Evolutionary conservation across 1,284 basidiomycete species (phyloP).

Genomic region (Cystobasidium slooffiae): DNA sequence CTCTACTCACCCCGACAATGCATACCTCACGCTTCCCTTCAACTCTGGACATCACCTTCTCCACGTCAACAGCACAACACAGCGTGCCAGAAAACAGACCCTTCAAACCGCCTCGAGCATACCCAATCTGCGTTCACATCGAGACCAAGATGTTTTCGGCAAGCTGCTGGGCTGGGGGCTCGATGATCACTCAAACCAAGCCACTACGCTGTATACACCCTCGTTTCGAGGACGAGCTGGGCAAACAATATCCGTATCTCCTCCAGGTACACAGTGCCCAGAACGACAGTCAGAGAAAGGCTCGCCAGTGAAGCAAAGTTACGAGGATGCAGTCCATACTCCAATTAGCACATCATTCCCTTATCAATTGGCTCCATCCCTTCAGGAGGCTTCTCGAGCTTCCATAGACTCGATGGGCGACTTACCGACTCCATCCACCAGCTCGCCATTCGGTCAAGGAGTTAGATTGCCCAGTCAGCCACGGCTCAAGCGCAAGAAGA

Average conservation of each 20-base stretch:
- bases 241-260: too few species aligned
- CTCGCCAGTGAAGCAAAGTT: background rate
- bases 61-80: background rate
- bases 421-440: background rate
- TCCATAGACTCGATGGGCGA: background rate
- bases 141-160: conserved; percentile 51
- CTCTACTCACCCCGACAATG: background rate
- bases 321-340: background rate
- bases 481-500: conserved; percentile 33
- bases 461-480: conserved; percentile 31
- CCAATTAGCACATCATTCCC: background rate
- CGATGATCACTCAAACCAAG: background rate
- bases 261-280: too few species aligned
- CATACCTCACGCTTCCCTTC: background rate
- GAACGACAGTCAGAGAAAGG: too few species aligned
- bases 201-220: background rate
- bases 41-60: conserved; percentile 6
- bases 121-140: conserved; percentile 17
- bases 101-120: conserved; percentile 23
- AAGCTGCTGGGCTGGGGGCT: conserved; percentile 51
- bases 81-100: background rate
- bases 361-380: background rate
- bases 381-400: background rate
- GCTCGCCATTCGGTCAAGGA: conserved; percentile 42
- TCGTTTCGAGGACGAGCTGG: too few species aligned